Evolutionary conservation across 2,329 filamentous ascomycete genomes (phyloP), one percentile per base, ranked within the genome.

Genomic region (Clarireedia sp.): DNA sequence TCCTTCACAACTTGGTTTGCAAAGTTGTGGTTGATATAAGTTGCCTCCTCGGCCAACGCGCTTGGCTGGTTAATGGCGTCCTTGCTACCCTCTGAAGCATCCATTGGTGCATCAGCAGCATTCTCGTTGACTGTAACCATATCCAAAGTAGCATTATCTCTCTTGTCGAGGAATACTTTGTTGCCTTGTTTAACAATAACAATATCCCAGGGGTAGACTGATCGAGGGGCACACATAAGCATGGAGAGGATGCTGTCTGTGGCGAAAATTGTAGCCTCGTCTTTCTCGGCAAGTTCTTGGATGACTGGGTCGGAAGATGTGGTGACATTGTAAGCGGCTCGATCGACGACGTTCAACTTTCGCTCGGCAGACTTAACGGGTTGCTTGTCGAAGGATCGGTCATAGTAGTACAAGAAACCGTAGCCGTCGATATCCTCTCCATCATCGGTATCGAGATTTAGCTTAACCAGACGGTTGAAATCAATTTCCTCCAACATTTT

Each of bases 1-100:
- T 99, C 94, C 66, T 83, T 74, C 63, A 99, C 91, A 51, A 95
- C 90, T 78, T 99, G 94, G 73, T 95, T 89, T 65, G 90, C 88
- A 73, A 99, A 99, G 79, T 97, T 95, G 81, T 97, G 94, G 83
- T 99, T 99, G 82, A 99, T 99, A 78, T 96, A 95, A 51, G 94
- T 99, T 54, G 94, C 94, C 76, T 99, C 94, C 73, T 96, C 87
- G 68, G 95, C 92, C 56, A 99, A 84, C 53, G 91, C 90, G 54
- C 78, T 76, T n/a, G 94, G 94, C 69, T 90, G 90, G 82, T 99
- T 99, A 75, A 99, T 87, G 62, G 81, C 78, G 70, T 99, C 94
- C 76, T 96, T 95, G 78, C 89, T 90, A 67, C 89, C 89, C 68
- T 97, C 92, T 56, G 89, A 85, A 26, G 87, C 83, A 72, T 99